Base-by-base conservation (phyloP, 2,329 filamentous ascomycete species). In the Sporothrix curviconia region DNA sequence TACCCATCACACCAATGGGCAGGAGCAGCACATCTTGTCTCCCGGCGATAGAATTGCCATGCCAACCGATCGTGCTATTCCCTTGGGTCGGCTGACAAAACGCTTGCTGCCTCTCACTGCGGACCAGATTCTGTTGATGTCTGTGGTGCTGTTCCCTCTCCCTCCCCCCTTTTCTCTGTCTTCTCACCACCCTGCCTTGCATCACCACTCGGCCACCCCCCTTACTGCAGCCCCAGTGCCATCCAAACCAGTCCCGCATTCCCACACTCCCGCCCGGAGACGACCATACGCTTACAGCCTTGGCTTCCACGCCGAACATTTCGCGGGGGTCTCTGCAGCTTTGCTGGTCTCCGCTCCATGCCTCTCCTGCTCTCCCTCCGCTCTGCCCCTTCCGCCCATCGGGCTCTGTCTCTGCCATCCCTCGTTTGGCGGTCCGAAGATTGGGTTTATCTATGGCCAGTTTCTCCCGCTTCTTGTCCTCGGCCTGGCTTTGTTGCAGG, bases 111-210 rank as follows among this genome's bases (percentile, higher is more conserved):
- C 42, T 49, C 42, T 47, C 53, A 56, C 53, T 42, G n/a, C n/a
- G 53, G 53, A 49, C 32, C 53, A 56, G 37, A 15, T 47, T 55
- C 39, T 36, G 51, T 43, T 8, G 51, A 19, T 43, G 37, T 54
- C 42, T 55, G 51, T 34, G 25, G n/a, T 25, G 25, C 11, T 46
- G n/a, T n/a, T n/a, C n/a, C n/a, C n/a, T n/a, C n/a, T n/a, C n/a
- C n/a, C n/a, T 15, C 28, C 42, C 53, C 53, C 53, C n/a, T 40
- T 44, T 55, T 46, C 7, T 28, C 28, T 32, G 28, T 11, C 28
- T 32, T 32, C 6, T 32, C 11, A n/a, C n/a, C n/a, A n/a, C n/a
- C 22, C 22, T 49, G 32, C 49, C 43, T 17, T 55, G 53, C 53
- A 42, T 56, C 51, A 49, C 39, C 39, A 34, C 42, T 40, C 39